Conservation (phyloP, 495 filamentous ascomycete species). For the Neurospora tetrasperma region DNA sequence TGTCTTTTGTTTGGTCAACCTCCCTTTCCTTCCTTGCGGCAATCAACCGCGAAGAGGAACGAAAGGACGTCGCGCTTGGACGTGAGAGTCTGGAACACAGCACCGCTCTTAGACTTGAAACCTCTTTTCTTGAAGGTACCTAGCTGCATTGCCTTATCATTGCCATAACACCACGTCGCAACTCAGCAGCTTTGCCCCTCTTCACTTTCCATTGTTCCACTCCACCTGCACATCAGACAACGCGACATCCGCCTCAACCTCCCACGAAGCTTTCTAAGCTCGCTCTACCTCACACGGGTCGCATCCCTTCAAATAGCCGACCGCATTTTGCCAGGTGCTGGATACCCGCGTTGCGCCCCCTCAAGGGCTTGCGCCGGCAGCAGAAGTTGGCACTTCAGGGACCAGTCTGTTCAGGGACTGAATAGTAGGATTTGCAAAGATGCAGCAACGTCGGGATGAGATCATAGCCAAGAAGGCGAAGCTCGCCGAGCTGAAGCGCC, state of each 20-base stretch:
- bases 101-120: background rate
- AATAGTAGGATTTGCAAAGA: constrained; percentile 31
- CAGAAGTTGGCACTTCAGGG: background rate
- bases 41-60: background rate
- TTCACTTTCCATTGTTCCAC: background rate
- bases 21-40: background rate
- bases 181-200: background rate
- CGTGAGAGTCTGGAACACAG: background rate
- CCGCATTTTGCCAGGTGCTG: background rate
- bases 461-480: constrained; percentile 89
- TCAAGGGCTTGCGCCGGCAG: background rate
- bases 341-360: background rate
- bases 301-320: background rate
- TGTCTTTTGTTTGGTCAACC: background rate
- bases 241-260: background rate
- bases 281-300: background rate
- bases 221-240: background rate
- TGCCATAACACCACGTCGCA: background rate
- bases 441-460: constrained; percentile 86
- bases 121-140: background rate
- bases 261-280: background rate
- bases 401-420: constrained; percentile 22
- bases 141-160: background rate
- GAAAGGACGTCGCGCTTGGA: background rate
- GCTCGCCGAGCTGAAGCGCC: constrained; percentile 89